Conservation (phyloP, 2,329 filamentous ascomycete species). For the Teratosphaeria destructans region DNA sequence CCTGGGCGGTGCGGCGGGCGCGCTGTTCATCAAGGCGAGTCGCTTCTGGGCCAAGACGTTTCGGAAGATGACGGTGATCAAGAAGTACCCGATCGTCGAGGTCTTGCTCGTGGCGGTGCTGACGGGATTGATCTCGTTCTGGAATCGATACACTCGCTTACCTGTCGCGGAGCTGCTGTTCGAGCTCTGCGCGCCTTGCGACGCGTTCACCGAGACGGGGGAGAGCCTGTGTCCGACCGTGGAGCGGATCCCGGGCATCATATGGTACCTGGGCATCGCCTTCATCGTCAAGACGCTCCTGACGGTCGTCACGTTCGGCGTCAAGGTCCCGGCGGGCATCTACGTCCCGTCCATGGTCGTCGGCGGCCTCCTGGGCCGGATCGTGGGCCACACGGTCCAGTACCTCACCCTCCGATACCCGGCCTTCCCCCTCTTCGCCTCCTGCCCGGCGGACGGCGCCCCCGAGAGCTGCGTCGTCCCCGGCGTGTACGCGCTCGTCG, state of each 20-base stretch:
- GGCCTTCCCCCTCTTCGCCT: constrained; percentile 60
- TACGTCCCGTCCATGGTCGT: constrained; percentile 99
- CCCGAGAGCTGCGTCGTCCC: constrained; percentile 83
- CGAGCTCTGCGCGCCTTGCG: constrained; percentile 81
- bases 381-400: constrained; percentile 77
- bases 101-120: constrained; percentile 77
- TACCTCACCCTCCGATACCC: constrained; percentile 68
- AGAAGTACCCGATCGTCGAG: constrained; percentile 73
- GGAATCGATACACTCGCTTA: constrained; percentile 83
- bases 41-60: constrained; percentile 83
- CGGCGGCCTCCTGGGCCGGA: constrained; percentile 79
- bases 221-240: constrained; percentile 68
- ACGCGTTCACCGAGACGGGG: constrained; percentile 54
- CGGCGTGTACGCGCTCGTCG: constrained; percentile 91
- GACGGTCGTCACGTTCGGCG: constrained; percentile 85
- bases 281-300: constrained; percentile 84
- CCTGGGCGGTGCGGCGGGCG: constrained; percentile 73
- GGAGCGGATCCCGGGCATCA: constrained; percentile 68
- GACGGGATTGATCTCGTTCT: constrained; percentile 79
- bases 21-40: constrained; percentile 93
- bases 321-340: constrained; percentile 92
- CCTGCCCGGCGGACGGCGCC: constrained; percentile 53
- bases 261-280: constrained; percentile 60
- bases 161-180: constrained; percentile 84
- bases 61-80: constrained; percentile 69